Evolutionary conservation across 768 basidiomycete species (phyloP).

Genomic region (Pulveroboletus sp.): DNA sequence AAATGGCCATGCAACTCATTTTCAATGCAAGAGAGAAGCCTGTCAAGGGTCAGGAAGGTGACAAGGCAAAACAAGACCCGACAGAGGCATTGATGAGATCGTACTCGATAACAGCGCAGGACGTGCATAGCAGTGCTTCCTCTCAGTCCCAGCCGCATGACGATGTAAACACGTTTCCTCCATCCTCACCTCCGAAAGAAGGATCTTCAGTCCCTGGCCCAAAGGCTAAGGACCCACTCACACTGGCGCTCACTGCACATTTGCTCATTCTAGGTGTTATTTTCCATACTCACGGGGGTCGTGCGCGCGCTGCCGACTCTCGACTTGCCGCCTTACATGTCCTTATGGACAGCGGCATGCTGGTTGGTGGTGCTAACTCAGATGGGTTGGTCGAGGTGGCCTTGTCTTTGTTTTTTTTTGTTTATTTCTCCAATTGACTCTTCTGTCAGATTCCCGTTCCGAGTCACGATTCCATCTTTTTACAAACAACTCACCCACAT

Average conservation of each 20-base stretch:
- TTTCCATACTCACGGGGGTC: constrained; percentile 60
- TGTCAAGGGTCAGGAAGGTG: neutral
- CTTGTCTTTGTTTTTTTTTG: constrained; percentile 18
- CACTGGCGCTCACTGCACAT: constrained; percentile 49
- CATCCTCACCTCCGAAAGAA: constrained; percentile 3
- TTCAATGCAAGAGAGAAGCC: constrained; percentile 14
- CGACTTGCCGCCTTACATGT: constrained; percentile 60
- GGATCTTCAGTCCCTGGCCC: constrained; percentile 6
- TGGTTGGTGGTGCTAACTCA: constrained; percentile 34
- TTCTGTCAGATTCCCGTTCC: constrained; percentile 28
- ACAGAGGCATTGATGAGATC: constrained; percentile 24
- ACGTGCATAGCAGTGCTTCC: constrained; percentile 22
- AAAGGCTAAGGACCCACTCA: constrained; percentile 31
- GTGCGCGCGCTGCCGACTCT: constrained; percentile 42
- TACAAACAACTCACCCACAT: constrained; percentile 68
- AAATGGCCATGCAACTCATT: constrained; percentile 47
- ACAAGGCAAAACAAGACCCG: constrained; percentile 11
- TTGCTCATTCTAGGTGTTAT: constrained; percentile 59
- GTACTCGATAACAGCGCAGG: constrained; percentile 27
- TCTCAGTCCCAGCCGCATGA: constrained; percentile 20
- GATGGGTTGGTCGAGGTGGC: constrained; percentile 40
- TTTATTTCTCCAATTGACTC: neutral
- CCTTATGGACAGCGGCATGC: constrained; percentile 59
- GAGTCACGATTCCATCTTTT: constrained; percentile 42
- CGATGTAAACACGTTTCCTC: neutral